Evolutionary conservation across 768 basidiomycete species (phyloP).

Genomic region (Epithele typhae): DNA sequence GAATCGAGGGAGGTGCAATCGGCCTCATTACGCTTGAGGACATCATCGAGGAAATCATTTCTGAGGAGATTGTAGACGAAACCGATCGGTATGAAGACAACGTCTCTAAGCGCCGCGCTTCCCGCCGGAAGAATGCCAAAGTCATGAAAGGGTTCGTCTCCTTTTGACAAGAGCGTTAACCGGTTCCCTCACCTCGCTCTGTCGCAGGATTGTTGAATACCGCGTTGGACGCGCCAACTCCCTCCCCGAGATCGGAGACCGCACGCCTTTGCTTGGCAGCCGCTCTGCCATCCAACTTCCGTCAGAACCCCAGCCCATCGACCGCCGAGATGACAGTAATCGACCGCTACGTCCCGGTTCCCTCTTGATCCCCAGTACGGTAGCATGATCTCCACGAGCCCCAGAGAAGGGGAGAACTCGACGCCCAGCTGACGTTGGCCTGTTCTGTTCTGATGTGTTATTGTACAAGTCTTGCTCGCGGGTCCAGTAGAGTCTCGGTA

Average conservation of each 20-base stretch:
- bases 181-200: too few species aligned
- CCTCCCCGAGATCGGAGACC: conserved; percentile 14
- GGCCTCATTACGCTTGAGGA: conserved; percentile 92
- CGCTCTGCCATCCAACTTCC: too few species aligned
- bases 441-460: too few species aligned
- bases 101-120: conserved; percentile 69
- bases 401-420: too few species aligned
- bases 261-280: conserved; percentile 17
- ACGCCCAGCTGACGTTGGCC: too few species aligned
- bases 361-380: too few species aligned
- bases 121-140: conserved; percentile 63
- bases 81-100: conserved; percentile 91
- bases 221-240: conserved; percentile 18
- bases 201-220: conserved; percentile 23
- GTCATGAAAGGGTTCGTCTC: conserved; percentile 71
- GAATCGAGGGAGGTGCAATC: conserved; percentile 75
- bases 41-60: conserved; percentile 91
- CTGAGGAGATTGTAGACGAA: conserved; percentile 94
- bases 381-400: too few species aligned
- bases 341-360: too few species aligned
- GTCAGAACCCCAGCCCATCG: too few species aligned
- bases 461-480: too few species aligned
- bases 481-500: too few species aligned
- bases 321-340: too few species aligned
- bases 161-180: not conserved